These are phyloP conservation scores for Adansonia madagascariensis DNA, from an alignment of 441 rosid species.

Conservation along the genomic window DNA sequence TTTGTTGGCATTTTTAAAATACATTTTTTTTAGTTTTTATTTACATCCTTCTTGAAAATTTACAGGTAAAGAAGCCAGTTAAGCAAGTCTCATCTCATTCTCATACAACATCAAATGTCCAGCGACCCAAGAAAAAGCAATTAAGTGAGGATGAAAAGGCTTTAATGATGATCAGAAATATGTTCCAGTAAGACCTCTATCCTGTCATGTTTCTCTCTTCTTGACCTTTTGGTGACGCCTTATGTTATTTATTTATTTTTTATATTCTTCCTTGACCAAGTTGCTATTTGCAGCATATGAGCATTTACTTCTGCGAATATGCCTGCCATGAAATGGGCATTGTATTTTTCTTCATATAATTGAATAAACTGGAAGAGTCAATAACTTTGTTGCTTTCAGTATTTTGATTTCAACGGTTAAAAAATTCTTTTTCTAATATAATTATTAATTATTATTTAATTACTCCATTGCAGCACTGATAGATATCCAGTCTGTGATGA, in stretches of 20 bases:
- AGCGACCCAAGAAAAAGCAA: slow-evolving; percentile 63
- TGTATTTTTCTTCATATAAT: neutral
- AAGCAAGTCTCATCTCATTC: slow-evolving; percentile 53
- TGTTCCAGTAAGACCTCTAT: slow-evolving; percentile 56
- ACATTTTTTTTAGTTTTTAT: slow-evolving; percentile 4
- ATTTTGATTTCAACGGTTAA: neutral
- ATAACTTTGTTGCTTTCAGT: neutral
- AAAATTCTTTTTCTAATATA: neutral
- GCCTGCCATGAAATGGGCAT: neutral
- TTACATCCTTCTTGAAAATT: slow-evolving; percentile 22
- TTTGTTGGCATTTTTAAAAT: neutral
- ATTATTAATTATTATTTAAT: neutral
- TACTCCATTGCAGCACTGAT: slow-evolving; percentile 41
- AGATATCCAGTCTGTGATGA: slow-evolving; percentile 52
- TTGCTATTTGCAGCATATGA: neutral
- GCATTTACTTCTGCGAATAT: neutral
- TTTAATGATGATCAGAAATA: slow-evolving; percentile 58
- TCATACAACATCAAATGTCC: slow-evolving; percentile 39
- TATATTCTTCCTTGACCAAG: neutral
- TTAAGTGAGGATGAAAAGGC: slow-evolving; percentile 57
- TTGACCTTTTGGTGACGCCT: neutral
- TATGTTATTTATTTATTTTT: neutral
- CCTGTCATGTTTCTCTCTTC: neutral
- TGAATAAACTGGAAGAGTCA: neutral
- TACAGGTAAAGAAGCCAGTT: slow-evolving; percentile 49